Evolutionary conservation across 169 alveolate genomes (phyloP), one percentile per base, ranked within the genome.

Genomic region (Plasmodium vinckei): DNA sequence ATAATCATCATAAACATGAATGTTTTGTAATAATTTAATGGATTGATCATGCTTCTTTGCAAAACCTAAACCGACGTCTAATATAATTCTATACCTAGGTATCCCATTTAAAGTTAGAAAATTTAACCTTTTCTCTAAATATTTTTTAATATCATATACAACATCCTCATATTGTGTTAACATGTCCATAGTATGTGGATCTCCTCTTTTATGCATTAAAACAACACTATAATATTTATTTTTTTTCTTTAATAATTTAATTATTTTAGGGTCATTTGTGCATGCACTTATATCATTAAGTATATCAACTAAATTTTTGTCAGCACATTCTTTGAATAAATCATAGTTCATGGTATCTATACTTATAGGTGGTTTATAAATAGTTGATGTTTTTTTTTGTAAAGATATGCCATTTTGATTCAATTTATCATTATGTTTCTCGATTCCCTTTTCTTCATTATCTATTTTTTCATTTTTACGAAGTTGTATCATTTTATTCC

Each of bases 131-230:
- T 77, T 51, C 33, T 63, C 73, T 63, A 77, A 77, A 23, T 77
- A 77, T 33, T 47, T 77, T 77, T 77, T 77, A 49, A 77, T 77
- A 42, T 77, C 88, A 77, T 64, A 64, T 49, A 77, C 53, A 17
- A 77, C 44, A 51, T 77, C 57, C 49, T 77, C 27, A 69, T 77
- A 77, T 51, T 77, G 42, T 77, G 88, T 77, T 64, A 77, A 25
- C 47, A 63, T 77, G 33, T 77, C 88, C 88, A 77, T 77, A 19
- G 88, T 77, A 68, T 77, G 88, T 39, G 88, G 88, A 49, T 77
- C 61, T 21, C 88, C 88, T 23, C 88, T 77, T 56, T 77, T 77
- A 57, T 77, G 88, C 88, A 77, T 77, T 64, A 77, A 53, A 77
- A 77, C 88, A 44, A 77, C 88, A 23, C 60, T 64, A 47, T 63